These are phyloP conservation scores for Dactylella cylindrospora DNA, from an alignment of 2,329 filamentous ascomycete genomes.

Conservation along the genomic window DNA sequence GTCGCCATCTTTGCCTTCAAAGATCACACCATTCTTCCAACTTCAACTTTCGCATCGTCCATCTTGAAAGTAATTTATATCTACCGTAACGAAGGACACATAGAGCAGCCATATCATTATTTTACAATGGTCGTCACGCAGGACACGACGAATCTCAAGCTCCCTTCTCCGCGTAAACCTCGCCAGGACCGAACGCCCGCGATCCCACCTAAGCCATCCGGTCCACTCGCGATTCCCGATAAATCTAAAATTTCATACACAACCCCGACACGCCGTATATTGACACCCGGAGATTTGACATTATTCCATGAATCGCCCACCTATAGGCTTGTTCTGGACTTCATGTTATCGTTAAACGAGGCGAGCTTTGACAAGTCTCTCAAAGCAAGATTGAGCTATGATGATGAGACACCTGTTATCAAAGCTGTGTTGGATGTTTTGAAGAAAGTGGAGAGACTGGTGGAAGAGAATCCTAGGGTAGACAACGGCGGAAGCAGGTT, in stretches of 20 bases:
- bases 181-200: slow-evolving; percentile 42
- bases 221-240: slow-evolving; percentile 63
- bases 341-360: slow-evolving; percentile 83
- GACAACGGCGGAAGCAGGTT: slow-evolving; percentile 88
- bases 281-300: slow-evolving; percentile 77
- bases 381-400: slow-evolving; percentile 60
- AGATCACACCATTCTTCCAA: neutral
- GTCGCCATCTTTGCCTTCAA: neutral
- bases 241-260: slow-evolving; percentile 64
- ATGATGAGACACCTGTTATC: slow-evolving; percentile 64
- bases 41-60: slow-evolving; percentile 5
- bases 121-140: slow-evolving; percentile 27
- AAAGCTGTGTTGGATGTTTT: slow-evolving; percentile 69
- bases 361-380: slow-evolving; percentile 65
- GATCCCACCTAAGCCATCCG: slow-evolving; percentile 38
- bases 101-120: neutral
- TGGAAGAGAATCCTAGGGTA: slow-evolving; percentile 72
- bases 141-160: slow-evolving; percentile 13
- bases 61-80: neutral
- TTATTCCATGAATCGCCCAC: slow-evolving; percentile 77
- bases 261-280: slow-evolving; percentile 73
- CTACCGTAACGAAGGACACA: no score
- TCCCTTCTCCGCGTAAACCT: slow-evolving; percentile 32
- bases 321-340: slow-evolving; percentile 74
- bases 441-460: slow-evolving; percentile 66